Percentiles rank a stretch among this genome's conserved stretches.
Conservation (phyloP, 2,329 filamentous ascomycete genomes). For the Aspergillus sp. region DNA sequence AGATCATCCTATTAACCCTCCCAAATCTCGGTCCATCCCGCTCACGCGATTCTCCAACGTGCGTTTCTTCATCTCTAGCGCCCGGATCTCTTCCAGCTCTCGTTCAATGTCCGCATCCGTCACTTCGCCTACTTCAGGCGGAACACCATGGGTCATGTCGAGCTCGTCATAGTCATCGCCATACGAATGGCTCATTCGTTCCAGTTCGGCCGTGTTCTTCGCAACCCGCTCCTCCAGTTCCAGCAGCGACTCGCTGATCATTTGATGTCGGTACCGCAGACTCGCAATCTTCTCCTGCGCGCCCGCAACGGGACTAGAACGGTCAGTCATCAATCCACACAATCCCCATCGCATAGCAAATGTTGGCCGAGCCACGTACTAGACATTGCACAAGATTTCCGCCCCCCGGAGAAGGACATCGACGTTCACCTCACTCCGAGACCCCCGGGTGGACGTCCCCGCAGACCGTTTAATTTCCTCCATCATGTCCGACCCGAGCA, state of each 20-base stretch:
- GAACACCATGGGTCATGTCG: conserved; percentile 39
- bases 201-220: conserved; percentile 71
- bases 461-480: conserved; percentile 67
- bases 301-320: conserved; percentile 66
- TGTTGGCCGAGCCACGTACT: conserved; percentile 49
- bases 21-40: conserved; percentile 68
- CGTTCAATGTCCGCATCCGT: conserved; percentile 45
- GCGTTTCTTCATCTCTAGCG: conserved; percentile 63
- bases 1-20: conserved; percentile 55
- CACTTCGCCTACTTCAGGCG: conserved; percentile 25
- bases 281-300: conserved; percentile 72
- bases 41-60: conserved; percentile 63
- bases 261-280: conserved; percentile 68
- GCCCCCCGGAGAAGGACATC: conserved; percentile 81
- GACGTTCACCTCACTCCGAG: conserved; percentile 74
- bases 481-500: conserved; percentile 84
- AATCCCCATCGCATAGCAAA: background rate
- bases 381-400: conserved; percentile 86
- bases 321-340: conserved; percentile 11
- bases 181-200: conserved; percentile 64
- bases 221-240: conserved; percentile 80
- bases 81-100: conserved; percentile 56
- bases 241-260: conserved; percentile 70
- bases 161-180: conserved; percentile 57
- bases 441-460: conserved; percentile 52